A percentile compares a stretch with the other conserved stretches of the same genome.
Evolutionary conservation across 2,329 filamentous ascomycete species (phyloP).

Genomic region (Curvularia eragrostidis): DNA sequence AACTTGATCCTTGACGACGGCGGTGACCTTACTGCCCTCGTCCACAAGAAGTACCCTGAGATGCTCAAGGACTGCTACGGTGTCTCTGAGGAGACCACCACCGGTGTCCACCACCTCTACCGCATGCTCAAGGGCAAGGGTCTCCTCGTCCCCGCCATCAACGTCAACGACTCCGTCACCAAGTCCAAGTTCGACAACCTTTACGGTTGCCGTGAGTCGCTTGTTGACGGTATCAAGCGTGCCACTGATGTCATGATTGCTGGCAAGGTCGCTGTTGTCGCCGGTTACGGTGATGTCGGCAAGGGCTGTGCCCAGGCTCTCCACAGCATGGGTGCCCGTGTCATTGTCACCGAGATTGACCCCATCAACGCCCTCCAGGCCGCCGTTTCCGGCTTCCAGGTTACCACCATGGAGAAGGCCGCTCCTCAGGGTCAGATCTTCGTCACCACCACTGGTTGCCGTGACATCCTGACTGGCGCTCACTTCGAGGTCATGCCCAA

Average conservation of each 20-base stretch:
- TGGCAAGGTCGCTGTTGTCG: slow-evolving; percentile 96
- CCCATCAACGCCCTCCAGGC: slow-evolving; percentile 99
- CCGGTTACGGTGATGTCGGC: slow-evolving; percentile 98
- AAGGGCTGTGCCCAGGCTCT: slow-evolving; percentile 98
- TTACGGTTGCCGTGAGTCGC: slow-evolving; percentile 98
- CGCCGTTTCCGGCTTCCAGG: slow-evolving; percentile 95
- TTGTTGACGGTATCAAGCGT: slow-evolving; percentile 99
- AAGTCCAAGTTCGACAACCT: slow-evolving; percentile 99
- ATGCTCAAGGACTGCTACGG: slow-evolving; percentile 98
- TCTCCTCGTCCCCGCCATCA: slow-evolving; percentile 91
- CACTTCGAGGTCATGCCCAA: slow-evolving; percentile 97
- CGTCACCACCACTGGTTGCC: slow-evolving; percentile 98
- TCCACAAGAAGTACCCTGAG: slow-evolving; percentile 98
- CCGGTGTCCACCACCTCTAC: slow-evolving; percentile 99
- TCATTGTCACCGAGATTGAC: slow-evolving; percentile 95
- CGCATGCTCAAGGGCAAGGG: slow-evolving; percentile 81
- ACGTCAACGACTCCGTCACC: slow-evolving; percentile 99
- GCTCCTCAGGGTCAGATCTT: slow-evolving; percentile 92
- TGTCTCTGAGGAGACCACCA: slow-evolving; percentile 99
- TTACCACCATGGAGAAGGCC: slow-evolving; percentile 98
- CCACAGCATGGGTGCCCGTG: slow-evolving; percentile 94
- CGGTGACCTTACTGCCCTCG: slow-evolving; percentile 93
- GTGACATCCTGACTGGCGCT: slow-evolving; percentile 89
- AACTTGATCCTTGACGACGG: slow-evolving; percentile 99
- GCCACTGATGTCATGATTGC: slow-evolving; percentile 99